A percentile compares a stretch with the other conserved stretches of the same genome.
Evolutionary conservation across 768 basidiomycete genomes (phyloP).

Genomic region (Podaxis rugospora): DNA sequence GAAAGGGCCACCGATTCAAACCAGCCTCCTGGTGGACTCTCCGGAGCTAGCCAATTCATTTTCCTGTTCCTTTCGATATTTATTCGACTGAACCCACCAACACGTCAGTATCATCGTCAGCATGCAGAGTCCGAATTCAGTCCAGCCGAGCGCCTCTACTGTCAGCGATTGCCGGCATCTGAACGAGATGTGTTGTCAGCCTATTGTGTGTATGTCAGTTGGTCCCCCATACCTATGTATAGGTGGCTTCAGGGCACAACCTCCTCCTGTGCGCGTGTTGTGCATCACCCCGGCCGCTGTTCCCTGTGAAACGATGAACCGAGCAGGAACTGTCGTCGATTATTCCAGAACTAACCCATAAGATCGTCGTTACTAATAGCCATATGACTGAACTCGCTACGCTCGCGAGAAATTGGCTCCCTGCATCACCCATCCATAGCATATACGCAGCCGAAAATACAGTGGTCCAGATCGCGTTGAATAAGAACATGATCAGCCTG

Average conservation of each 20-base stretch:
- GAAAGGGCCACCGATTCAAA: constrained; percentile 9
- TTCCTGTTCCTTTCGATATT: constrained; percentile 13
- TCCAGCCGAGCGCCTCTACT: constrained; percentile 73
- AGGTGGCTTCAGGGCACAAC: constrained; percentile 48
- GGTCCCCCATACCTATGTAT: constrained; percentile 44
- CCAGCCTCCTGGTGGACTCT: constrained; percentile 23
- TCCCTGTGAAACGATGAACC: constrained; percentile 38
- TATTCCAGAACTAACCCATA: constrained; percentile 53
- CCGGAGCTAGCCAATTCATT: constrained; percentile 14
- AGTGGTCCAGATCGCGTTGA: constrained; percentile 72
- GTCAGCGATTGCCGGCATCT: constrained; percentile 73
- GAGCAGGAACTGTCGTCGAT: background rate
- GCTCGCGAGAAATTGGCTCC: constrained; percentile 65
- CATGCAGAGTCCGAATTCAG: constrained; percentile 60
- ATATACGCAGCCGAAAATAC: constrained; percentile 67
- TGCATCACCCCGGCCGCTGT: constrained; percentile 65
- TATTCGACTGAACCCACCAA: constrained; percentile 28
- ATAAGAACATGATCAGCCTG: constrained; percentile 56
- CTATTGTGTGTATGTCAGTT: constrained; percentile 15
- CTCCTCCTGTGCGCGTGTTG: constrained; percentile 52
- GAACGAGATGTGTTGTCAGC: constrained; percentile 8
- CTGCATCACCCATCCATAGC: constrained; percentile 65
- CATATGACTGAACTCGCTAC: constrained; percentile 75
- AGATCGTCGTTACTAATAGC: constrained; percentile 55
- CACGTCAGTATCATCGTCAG: constrained; percentile 54